Conservation (phyloP, 441 rosid species). For the Populus trichocarpa region DNA sequence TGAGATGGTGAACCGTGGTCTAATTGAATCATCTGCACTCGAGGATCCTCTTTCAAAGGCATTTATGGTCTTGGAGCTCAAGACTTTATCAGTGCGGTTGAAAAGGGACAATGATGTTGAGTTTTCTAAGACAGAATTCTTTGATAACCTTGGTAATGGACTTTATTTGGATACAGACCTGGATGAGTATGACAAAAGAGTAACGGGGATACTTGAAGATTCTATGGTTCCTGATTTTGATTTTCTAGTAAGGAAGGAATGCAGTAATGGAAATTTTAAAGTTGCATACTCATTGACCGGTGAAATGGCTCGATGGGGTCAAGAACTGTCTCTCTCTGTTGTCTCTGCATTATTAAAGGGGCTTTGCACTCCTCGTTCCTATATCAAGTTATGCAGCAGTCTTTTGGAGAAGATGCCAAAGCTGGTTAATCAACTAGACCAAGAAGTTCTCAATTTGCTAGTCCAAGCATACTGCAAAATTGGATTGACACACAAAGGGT, state of each 20-base stretch:
- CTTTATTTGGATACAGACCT: slow-evolving; percentile 68
- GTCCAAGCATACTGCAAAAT: slow-evolving; percentile 54
- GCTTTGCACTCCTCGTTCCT: slow-evolving; percentile 40
- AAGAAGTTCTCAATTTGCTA: slow-evolving; percentile 54
- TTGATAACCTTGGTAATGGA: slow-evolving; percentile 79
- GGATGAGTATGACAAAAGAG: slow-evolving; percentile 54
- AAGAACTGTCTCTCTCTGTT: slow-evolving; percentile 46
- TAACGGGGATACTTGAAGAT: slow-evolving; percentile 44
- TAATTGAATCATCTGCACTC: slow-evolving; percentile 40
- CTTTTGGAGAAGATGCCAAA: slow-evolving; percentile 53
- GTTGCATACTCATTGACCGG: slow-evolving; percentile 40
- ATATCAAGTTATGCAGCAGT: slow-evolving; percentile 33
- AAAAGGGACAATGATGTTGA: slow-evolving; percentile 62
- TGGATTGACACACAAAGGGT: slow-evolving; percentile 47
- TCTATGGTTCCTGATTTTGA: slow-evolving; percentile 56
- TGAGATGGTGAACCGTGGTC: slow-evolving; percentile 50
- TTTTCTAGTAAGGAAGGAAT: slow-evolving; percentile 42
- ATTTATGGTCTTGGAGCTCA: slow-evolving; percentile 51
- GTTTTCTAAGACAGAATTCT: slow-evolving; percentile 61
- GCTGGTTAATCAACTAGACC: slow-evolving; percentile 46
- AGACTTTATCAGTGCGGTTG: slow-evolving; percentile 58
- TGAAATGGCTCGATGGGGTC: slow-evolving; percentile 73
- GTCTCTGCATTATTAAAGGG: slow-evolving; percentile 43
- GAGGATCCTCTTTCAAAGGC: slow-evolving; percentile 66
- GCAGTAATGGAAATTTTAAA: slow-evolving; percentile 36